These are phyloP conservation scores for Scedosporium dehoogii DNA, from an alignment of 2,329 filamentous ascomycete genomes.

Conservation along the genomic window DNA sequence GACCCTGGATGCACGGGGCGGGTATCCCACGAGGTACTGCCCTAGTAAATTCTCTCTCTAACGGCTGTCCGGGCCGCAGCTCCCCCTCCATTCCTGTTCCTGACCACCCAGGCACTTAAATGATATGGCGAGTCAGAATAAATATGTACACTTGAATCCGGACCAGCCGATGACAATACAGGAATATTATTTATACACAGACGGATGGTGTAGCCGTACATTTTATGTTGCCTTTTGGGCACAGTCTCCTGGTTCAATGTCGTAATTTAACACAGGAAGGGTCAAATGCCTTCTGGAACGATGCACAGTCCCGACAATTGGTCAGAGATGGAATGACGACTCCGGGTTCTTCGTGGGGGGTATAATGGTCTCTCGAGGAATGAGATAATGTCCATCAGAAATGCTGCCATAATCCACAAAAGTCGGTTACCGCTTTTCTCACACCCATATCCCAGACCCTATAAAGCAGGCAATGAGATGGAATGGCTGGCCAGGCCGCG, in stretches of 20 bases:
- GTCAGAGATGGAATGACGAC: not conserved
- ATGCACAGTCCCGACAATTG: not conserved
- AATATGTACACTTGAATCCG: not conserved
- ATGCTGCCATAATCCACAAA: not conserved
- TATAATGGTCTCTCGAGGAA: not conserved
- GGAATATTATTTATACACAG: not conserved
- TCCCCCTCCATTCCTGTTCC: not conserved
- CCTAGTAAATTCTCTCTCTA: not conserved
- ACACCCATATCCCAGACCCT: not conserved
- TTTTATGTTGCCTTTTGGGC: not conserved
- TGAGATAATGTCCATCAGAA: not conserved
- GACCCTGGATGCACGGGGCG: conserved; percentile 2
- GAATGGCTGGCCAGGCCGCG: not conserved
- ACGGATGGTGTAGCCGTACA: not conserved
- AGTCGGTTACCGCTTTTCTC: not conserved
- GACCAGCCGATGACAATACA: not conserved
- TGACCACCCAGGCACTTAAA: not conserved
- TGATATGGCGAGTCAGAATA: not conserved
- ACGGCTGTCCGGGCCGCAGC: not conserved
- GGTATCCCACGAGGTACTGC: conserved; percentile 4
- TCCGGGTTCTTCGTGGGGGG: not conserved
- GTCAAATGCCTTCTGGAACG: conserved; percentile 1
- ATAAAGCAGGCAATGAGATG: not conserved
- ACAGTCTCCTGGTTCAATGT: not conserved
- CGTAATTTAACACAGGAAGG: not conserved